Base-by-base conservation (phyloP, 345 rosid species). In the Erucastrum elatum region DNA sequence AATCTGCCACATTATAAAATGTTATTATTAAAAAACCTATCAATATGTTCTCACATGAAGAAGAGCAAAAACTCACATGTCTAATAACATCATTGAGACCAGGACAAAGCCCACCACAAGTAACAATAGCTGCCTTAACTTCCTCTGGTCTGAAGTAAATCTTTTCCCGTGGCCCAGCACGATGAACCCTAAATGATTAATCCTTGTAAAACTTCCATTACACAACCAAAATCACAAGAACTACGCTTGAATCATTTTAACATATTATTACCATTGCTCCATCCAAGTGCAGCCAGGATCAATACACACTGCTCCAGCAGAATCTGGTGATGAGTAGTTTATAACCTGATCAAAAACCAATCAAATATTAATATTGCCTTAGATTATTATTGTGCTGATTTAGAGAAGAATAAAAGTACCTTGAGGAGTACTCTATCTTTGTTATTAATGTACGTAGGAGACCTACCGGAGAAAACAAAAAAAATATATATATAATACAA, bases 21-120 rank as follows among this genome's bases (percentile, higher is more conserved):
- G 0, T 29, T 29, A 29, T 29, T 29, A 29, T 3, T 2, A 29
- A 29, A 29, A 29, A 29, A 29, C 30, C 0, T 29, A 29, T 29
- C 51, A 44, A 3, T 44, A 1, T 46, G 55, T 51, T 46, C 4
- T 46, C 16, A 51, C 21, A 51, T 15, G 58, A 4, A n/a, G 8
- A 8, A 5, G 0, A 51, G 58, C n/a, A 51, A 62, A 62, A 71
- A 66, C 90, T 75, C 31, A 89, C 98, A 68, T 90, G 97, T 85
- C 92, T 88, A 61, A 90, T 93, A 81, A 91, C 94, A 86, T 95
- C 96, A 86, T 93, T 93, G 49, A 94, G 97, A 76, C 97, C 96
- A 74, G 97, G 98, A 84, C 97, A 95, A 60, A 95, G 91, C 41
- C 98, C 97, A 80, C 97, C 97, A 85, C 97, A 96, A 46, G 98